These are phyloP conservation scores for Sarocladiaceae sp. DNA, from an alignment of 2,329 filamentous ascomycete species.

Conservation along the genomic window DNA sequence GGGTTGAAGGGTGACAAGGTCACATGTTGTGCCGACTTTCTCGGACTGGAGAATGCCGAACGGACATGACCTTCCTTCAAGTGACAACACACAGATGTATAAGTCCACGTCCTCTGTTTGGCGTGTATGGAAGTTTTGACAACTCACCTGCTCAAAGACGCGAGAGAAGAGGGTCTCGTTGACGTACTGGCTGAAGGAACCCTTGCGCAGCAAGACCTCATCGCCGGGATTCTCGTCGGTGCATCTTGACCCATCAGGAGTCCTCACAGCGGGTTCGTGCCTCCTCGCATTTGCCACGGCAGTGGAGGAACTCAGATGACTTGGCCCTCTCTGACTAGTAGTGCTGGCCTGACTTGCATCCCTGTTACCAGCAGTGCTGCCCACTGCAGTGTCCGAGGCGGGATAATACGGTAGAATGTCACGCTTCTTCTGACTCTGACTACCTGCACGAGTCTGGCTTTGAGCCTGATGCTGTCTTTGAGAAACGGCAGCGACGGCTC, in stretches of 20 bases:
- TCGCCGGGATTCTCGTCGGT: constrained; percentile 9
- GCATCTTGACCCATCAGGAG: neutral
- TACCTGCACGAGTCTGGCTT: too few relatives aligned
- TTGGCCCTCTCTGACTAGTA: neutral
- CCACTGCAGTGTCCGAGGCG: neutral
- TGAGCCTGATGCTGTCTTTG: neutral
- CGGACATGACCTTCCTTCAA: constrained; percentile 8
- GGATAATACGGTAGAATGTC: neutral
- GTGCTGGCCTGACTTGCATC: neutral
- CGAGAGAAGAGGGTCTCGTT: constrained; percentile 29
- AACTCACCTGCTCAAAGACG: constrained; percentile 26
- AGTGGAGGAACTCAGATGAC: neutral
- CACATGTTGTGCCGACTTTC: neutral
- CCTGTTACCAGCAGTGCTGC: neutral
- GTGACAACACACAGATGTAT: too few relatives aligned
- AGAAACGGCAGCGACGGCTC: neutral
- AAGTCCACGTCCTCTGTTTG: too few relatives aligned
- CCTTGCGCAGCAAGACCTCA: constrained; percentile 25
- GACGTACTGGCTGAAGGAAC: constrained; percentile 28
- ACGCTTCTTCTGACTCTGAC: neutral
- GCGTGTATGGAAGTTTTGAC: constrained; percentile 1
- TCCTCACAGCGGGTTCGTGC: neutral
- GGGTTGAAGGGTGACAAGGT: constrained; percentile 21
- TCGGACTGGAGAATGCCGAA: constrained; percentile 10
- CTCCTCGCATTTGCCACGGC: neutral